phyloP scores from a whole-genome alignment of 805 yeast species.

The Starmerella roubikii region DNA sequence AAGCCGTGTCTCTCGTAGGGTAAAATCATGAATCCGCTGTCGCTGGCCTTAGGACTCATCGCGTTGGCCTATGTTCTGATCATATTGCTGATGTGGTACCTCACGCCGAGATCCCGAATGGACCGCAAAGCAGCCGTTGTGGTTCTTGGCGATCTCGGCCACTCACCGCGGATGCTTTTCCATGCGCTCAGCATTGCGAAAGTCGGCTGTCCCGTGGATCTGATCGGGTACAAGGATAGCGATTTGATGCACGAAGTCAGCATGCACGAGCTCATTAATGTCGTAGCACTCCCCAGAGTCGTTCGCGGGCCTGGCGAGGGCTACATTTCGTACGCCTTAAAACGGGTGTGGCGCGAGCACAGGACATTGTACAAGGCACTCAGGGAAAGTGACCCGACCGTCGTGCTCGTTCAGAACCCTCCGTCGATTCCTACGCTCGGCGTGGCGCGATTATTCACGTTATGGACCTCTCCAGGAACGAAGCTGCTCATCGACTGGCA shows the following conservation, averaged over 20 bases:
- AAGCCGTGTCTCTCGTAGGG: too few relatives aligned
- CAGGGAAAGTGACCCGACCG: conserved; percentile 26
- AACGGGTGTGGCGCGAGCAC: conserved; percentile 49
- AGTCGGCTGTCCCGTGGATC: conserved; percentile 56
- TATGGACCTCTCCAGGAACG: conserved; percentile 38
- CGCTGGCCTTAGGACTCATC: conserved; percentile 9
- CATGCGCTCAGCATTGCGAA: conserved; percentile 71
- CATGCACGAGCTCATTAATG: conserved; percentile 20
- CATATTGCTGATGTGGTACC: conserved; percentile 14
- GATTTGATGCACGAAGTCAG: conserved; percentile 21
- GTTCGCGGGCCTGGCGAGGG: conserved; percentile 28
- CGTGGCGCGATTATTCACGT: conserved; percentile 42
- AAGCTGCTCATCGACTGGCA: conserved; percentile 88
- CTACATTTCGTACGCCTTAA: conserved; percentile 40
- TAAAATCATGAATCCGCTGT: conserved; percentile 7
- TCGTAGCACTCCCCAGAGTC: conserved; percentile 23
- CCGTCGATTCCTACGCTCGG: conserved; percentile 78
- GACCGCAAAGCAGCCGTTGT: conserved; percentile 51
- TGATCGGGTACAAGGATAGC: conserved; percentile 57
- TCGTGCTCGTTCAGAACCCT: conserved; percentile 69
- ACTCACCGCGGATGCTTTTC: conserved; percentile 87
- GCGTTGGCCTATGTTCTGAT: conserved; percentile 11
- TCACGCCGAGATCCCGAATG: conserved; percentile 18
- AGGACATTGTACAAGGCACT: conserved; percentile 36
- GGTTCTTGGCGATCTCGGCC: conserved; percentile 88